A percentile compares a stretch with the other conserved stretches of the same genome.
phyloP scores from a whole-genome alignment of 805 yeast genomes.

The Huiozyma sinensis region DNA sequence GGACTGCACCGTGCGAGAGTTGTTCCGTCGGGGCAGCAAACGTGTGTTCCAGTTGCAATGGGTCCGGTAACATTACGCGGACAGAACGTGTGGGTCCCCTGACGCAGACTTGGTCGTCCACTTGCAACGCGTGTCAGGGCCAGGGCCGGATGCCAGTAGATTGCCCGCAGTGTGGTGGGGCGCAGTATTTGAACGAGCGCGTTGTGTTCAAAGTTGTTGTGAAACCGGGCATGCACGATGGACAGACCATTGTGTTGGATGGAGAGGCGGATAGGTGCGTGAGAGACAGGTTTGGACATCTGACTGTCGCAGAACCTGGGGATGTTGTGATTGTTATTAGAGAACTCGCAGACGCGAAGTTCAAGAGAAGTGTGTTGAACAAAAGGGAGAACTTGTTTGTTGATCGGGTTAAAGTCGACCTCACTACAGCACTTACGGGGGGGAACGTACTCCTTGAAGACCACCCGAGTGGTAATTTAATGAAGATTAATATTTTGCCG shows the following conservation, averaged over 20 bases:
- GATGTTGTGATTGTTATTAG: slow-evolving; percentile 48
- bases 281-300: slow-evolving; percentile 11
- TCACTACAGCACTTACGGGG: slow-evolving; percentile 48
- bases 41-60: slow-evolving; percentile 32
- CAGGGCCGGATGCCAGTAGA: slow-evolving; percentile 28
- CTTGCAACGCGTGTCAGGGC: slow-evolving; percentile 38
- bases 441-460: slow-evolving; percentile 33
- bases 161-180: slow-evolving; percentile 36
- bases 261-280: slow-evolving; percentile 57
- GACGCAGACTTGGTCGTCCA: slow-evolving; percentile 33
- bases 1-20: slow-evolving; percentile 35
- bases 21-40: slow-evolving; percentile 47
- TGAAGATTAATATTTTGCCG: slow-evolving; percentile 32
- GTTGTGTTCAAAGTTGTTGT: slow-evolving; percentile 44
- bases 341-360: slow-evolving; percentile 9
- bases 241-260: slow-evolving; percentile 41
- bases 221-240: slow-evolving; percentile 44
- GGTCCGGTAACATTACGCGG: slow-evolving; percentile 33
- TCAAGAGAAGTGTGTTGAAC: slow-evolving; percentile 22
- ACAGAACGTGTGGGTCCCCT: slow-evolving; percentile 36
- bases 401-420: slow-evolving; percentile 35
- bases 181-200: slow-evolving; percentile 36
- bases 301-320: slow-evolving; percentile 38
- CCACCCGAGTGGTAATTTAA: slow-evolving; percentile 29
- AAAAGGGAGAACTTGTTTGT: slow-evolving; percentile 35